Conservation (phyloP, 1,284 basidiomycete species). For the Pseudozyma sp. region DNA sequence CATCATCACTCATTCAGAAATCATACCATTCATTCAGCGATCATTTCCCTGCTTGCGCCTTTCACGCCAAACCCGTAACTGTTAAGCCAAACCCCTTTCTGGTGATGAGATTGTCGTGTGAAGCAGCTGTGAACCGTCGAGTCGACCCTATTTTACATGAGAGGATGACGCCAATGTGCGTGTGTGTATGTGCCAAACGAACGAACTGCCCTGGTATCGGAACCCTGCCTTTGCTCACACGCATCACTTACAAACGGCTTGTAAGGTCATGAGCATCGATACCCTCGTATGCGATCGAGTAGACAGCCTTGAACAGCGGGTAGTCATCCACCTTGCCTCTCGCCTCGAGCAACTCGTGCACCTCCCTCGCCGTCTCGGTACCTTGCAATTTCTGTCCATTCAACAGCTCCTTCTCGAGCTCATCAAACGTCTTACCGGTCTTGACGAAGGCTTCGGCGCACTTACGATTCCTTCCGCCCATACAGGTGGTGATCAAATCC, state of each 20-base stretch:
- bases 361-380: slow-evolving; percentile 72
- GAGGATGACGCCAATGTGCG: background rate
- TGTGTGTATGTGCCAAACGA: background rate
- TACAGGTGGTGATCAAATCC: slow-evolving; percentile 74
- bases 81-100: background rate
- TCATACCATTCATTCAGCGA: too few species aligned
- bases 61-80: background rate
- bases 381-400: slow-evolving; percentile 75
- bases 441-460: slow-evolving; percentile 73
- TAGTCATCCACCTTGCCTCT: slow-evolving; percentile 72
- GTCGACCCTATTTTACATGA: slow-evolving; percentile 5
- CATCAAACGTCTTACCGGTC: slow-evolving; percentile 73
- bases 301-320: slow-evolving; percentile 73
- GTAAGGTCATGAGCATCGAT: slow-evolving; percentile 70
- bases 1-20: slow-evolving; percentile 5
- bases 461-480: slow-evolving; percentile 74
- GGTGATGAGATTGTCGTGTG: slow-evolving; percentile 4
- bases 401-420: slow-evolving; percentile 73
- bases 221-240: too few species aligned
- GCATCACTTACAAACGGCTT: slow-evolving; percentile 46
- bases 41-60: too few species aligned
- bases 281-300: slow-evolving; percentile 64
- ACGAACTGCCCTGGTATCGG: background rate
- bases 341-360: slow-evolving; percentile 72
- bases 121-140: slow-evolving; percentile 11